Evolutionary conservation across 306 rosid species (phyloP).

Genomic region (Biancaea sappan): DNA sequence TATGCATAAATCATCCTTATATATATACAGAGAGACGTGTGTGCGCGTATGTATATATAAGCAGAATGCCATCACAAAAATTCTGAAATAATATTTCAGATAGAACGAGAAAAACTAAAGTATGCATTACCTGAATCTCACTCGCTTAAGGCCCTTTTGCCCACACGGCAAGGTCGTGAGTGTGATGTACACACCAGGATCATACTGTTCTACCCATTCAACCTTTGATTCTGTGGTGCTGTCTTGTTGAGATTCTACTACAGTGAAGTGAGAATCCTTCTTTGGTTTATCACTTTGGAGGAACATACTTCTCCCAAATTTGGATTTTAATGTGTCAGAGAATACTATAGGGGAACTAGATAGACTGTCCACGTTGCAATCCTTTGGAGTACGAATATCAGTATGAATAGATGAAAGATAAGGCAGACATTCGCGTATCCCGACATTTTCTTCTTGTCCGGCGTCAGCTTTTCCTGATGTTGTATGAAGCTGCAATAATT

Average conservation of each 20-base stretch:
- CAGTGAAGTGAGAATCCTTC: slow-evolving; percentile 36
- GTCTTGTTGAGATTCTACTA: slow-evolving; percentile 42
- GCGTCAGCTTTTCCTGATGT: slow-evolving; percentile 53
- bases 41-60: not conserved
- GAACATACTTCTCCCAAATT: slow-evolving; percentile 49
- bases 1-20: not conserved
- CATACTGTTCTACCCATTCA: slow-evolving; percentile 78
- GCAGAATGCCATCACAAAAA: not conserved
- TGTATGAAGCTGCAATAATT: slow-evolving; percentile 61
- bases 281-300: slow-evolving; percentile 32
- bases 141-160: slow-evolving; percentile 69
- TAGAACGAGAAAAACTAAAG: not conserved
- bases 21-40: not conserved
- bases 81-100: not conserved
- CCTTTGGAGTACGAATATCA: slow-evolving; percentile 45
- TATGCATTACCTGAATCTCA: slow-evolving; percentile 70
- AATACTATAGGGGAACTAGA: slow-evolving; percentile 61
- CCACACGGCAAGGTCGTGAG: slow-evolving; percentile 64
- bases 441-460: slow-evolving; percentile 49
- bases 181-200: slow-evolving; percentile 76
- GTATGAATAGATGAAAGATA: slow-evolving; percentile 45
- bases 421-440: slow-evolving; percentile 38
- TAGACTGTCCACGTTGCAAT: slow-evolving; percentile 45
- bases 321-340: slow-evolving; percentile 56
- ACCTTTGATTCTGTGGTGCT: slow-evolving; percentile 41